Base-by-base conservation (phyloP, 371 early-diverging fungal genomes). In the Cokeromyces recurvatus region DNA sequence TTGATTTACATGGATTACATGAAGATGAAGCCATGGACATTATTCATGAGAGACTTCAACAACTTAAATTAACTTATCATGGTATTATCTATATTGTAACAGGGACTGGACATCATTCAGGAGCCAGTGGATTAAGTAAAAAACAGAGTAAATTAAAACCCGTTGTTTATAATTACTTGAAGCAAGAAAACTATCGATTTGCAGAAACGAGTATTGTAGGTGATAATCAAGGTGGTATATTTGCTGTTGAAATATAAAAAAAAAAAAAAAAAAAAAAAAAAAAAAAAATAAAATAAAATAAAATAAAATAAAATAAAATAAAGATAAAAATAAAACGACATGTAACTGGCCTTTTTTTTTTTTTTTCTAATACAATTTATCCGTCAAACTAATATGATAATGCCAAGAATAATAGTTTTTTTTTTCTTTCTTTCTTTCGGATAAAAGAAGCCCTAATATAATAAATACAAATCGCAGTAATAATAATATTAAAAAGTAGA, bases 1-100 rank as follows among this genome's bases (percentile, higher is more conserved):
- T 82, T 41, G 83, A 82, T 62, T 57, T 82, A 4, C 83, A 82
- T 61, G 80, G 83, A 2, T 57, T 82, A 17, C 80, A 80, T 60
- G 69, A 75, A 32, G 78, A 78, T 25, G 83, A 82, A 46, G 76
- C 79, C 1, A 34, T 80, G 20, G 64, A 56, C 24, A 67, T 80
- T 32, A 32, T 80, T 40, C 70, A 79, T 23, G 66, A 74, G 48
- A 63, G 75, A 43, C 57, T 80, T 38, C 46, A 62, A n/a, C 48
- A 74, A 21, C 24, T 57, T 52, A 44, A 51, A 21, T 12, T 27
- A 4, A 34, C 35, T 7, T 71, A 66, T 24, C 46, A 57, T 0
- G 73, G 74, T 16, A 59, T 65, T 14, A 65, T 74, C 35, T 79
- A 74, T 56, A 62, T 79, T 16, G 69, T 79, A 9, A 76, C 77